A percentile compares a stretch with the other conserved stretches of the same genome.
Conservation (phyloP, 176 grass and related monocot genomes). For the Oryza coarctata region DNA sequence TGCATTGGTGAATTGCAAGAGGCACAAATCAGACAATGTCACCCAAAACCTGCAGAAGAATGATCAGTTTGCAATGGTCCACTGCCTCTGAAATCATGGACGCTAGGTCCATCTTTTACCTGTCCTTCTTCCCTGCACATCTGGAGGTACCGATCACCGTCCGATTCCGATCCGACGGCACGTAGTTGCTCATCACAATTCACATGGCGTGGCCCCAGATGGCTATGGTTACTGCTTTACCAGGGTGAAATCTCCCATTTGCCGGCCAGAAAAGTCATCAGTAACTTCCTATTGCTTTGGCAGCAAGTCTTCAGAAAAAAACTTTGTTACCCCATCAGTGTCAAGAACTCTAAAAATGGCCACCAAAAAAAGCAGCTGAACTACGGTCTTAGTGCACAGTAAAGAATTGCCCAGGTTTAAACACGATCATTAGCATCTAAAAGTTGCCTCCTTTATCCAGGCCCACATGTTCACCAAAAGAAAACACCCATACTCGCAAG, state of each 20-base stretch:
- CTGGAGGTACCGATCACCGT: background rate
- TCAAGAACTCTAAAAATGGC: background rate
- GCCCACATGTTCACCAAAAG: background rate
- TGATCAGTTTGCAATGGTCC: constrained; percentile 11
- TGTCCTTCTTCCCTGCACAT: background rate
- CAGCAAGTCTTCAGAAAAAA: constrained; percentile 1
- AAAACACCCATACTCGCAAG: background rate
- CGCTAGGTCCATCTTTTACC: background rate
- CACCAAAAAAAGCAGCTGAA: background rate
- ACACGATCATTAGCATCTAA: background rate
- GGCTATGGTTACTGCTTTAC: background rate
- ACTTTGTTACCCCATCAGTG: background rate
- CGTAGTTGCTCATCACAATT: background rate
- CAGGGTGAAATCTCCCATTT: background rate
- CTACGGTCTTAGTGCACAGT: background rate
- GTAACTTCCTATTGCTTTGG: constrained; percentile 25
- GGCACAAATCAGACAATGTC: constrained; percentile 15
- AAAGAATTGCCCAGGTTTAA: background rate
- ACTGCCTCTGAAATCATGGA: constrained; percentile 4
- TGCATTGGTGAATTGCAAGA: background rate
- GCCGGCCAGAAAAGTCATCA: background rate
- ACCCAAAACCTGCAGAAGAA: background rate
- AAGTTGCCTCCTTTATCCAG: background rate
- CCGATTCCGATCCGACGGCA: background rate
- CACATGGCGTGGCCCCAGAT: background rate